Base-by-base conservation (phyloP, 2,329 filamentous ascomycete genomes). In the Aspergillus pseudoterreus region DNA sequence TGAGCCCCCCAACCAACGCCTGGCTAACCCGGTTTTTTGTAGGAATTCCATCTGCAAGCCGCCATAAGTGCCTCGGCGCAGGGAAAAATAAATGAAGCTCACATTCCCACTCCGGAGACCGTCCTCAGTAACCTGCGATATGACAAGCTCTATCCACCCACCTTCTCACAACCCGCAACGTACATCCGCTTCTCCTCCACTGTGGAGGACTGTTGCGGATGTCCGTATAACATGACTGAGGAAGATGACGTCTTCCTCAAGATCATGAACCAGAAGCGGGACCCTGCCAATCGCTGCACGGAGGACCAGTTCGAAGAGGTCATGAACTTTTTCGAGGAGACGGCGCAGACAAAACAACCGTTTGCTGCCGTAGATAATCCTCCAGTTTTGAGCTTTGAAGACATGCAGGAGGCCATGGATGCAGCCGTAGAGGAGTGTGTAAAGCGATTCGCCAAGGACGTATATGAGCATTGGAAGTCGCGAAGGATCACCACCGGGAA, bases 121-220 rank as follows among this genome's bases (percentile, higher is more conserved):
- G 75, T 81, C 58, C 73, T 78, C 63, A 82, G 81, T 71, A 78
- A 75, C 58, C 78, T 92, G 72, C 83, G 90, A 73, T 99, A 96
- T 85, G 90, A 95, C 72, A 83, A 87, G 64, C 82, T 96, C 63
- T 97, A 97, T 69, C 83, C 87, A 45, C 84, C 82, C 58, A 77
- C 79, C 52, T 96, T 92, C 74, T 82, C 85, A 64, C 87, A 95
- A 71, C 91, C 94, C 47, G 85, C 86, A 55, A 94, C 92, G 55
- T 97, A 97, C 74, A 96, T 99, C 69, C 90, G 92, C 59, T 97
- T 95, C 76, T 97, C 94, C 58, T 92, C 95, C 60, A 99, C 94
- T 2, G 92, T 99, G 55, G 94, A 99, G 75, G 94, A 99, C 73
- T 95, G 88, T 64, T 87, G 90, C 66, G 88, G 89, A 64, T 88